Conservation (phyloP, 176 grass and related monocot species). For the Lolium rigidum region DNA sequence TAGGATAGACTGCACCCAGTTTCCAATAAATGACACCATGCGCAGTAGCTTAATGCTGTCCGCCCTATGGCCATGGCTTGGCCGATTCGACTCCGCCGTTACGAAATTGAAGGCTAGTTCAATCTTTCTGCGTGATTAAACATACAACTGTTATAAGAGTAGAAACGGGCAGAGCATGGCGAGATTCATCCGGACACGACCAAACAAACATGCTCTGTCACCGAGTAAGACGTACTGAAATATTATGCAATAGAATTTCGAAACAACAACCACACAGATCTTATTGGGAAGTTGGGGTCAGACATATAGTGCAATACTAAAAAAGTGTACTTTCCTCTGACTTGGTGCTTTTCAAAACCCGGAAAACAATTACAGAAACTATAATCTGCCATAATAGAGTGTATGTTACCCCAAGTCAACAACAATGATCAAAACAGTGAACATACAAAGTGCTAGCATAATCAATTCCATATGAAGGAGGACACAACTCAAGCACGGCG, state of each 20-base stretch:
- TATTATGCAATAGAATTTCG: constrained; percentile 4
- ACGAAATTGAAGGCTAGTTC: constrained; percentile 68
- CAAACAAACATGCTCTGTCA: background rate
- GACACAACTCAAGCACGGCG: background rate
- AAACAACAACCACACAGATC: constrained; percentile 16
- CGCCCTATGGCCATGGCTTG: constrained; percentile 45
- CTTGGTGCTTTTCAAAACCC: background rate
- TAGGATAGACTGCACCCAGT: constrained; percentile 81
- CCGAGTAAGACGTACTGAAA: background rate
- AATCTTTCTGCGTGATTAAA: constrained; percentile 83
- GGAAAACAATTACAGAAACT: background rate
- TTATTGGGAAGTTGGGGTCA: background rate
- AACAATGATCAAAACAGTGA: constrained; percentile 5
- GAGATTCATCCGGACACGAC: background rate
- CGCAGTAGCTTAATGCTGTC: constrained; percentile 49
- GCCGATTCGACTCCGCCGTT: constrained; percentile 29
- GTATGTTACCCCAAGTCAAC: background rate
- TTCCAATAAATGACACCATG: constrained; percentile 68
- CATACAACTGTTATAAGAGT: constrained; percentile 6
- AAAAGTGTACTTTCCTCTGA: background rate
- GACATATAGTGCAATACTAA: background rate
- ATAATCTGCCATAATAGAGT: background rate
- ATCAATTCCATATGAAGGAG: constrained; percentile 1
- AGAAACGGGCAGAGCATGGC: background rate
- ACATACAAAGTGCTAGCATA: background rate